phyloP scores from a whole-genome alignment of 768 basidiomycete genomes.

The Coprinopsis strossmayeri region DNA sequence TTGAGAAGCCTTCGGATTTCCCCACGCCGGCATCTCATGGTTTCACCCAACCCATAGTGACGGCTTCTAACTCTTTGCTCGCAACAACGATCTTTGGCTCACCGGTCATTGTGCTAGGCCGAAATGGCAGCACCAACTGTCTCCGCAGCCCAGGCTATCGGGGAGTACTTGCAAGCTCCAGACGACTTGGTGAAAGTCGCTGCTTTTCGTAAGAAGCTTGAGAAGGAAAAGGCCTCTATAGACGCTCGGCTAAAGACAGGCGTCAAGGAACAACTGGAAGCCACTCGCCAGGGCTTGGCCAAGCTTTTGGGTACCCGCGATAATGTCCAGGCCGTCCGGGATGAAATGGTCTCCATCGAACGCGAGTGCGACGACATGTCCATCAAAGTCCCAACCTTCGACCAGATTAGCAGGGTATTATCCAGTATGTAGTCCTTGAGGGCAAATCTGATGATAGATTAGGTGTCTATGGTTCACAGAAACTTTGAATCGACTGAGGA shows the following conservation, averaged over 20 bases:
- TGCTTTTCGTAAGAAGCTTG: slow-evolving; percentile 86
- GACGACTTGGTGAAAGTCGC: slow-evolving; percentile 89
- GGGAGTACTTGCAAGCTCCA: slow-evolving; percentile 88
- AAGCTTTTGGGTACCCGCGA: slow-evolving; percentile 72
- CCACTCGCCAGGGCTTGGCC: slow-evolving; percentile 82
- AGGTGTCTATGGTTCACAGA: slow-evolving; percentile 95
- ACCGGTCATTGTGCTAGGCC: slow-evolving; percentile 1
- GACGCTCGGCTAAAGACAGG: slow-evolving; percentile 86
- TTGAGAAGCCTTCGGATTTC: neutral
- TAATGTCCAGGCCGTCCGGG: slow-evolving; percentile 76
- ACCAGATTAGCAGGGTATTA: slow-evolving; percentile 86
- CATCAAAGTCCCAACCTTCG: slow-evolving; percentile 78
- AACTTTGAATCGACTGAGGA: slow-evolving; percentile 94
- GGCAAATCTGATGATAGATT: neutral
- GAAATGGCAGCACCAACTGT: slow-evolving; percentile 46
- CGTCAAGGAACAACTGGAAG: slow-evolving; percentile 88
- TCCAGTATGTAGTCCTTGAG: neutral
- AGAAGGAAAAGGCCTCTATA: slow-evolving; percentile 94
- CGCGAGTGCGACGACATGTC: slow-evolving; percentile 69
- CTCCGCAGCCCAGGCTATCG: slow-evolving; percentile 81
- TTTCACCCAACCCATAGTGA: neutral
- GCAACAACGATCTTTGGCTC: slow-evolving; percentile 1
- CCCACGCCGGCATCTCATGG: neutral
- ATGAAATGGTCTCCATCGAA: slow-evolving; percentile 80
- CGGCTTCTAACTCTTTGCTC: neutral